These are phyloP conservation scores for Udeniomyces megalosporus DNA, from an alignment of 768 basidiomycete genomes.

Conservation along the genomic window DNA sequence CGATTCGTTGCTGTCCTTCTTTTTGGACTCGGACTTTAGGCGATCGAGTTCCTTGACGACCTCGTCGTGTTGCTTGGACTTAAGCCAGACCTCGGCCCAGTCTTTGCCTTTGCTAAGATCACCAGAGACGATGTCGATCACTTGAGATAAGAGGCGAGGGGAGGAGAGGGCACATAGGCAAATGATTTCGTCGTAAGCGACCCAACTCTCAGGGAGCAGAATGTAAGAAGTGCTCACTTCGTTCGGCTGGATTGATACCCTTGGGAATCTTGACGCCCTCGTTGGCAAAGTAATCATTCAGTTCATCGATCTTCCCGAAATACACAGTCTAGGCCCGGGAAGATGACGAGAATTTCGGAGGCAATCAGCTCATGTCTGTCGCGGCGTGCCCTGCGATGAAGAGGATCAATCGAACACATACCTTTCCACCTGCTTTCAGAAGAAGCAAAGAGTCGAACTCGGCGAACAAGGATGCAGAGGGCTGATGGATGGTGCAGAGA, in stretches of 20 bases:
- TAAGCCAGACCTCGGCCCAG: constrained; percentile 47
- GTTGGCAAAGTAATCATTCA: constrained; percentile 59
- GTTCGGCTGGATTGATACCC: constrained; percentile 49
- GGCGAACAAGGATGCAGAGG: constrained; percentile 66
- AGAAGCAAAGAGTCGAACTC: constrained; percentile 48
- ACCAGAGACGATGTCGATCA: constrained; percentile 63
- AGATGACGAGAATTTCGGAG: neutral
- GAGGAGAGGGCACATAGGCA: constrained; percentile 1
- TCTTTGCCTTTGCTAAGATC: constrained; percentile 37
- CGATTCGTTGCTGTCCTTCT: neutral
- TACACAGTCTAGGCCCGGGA: constrained; percentile 42
- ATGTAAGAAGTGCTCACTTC: constrained; percentile 34
- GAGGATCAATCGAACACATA: no score
- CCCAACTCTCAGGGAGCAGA: no score
- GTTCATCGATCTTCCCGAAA: constrained; percentile 68
- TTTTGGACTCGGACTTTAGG: constrained; percentile 36
- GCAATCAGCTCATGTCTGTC: no score
- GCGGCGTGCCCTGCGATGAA: no score
- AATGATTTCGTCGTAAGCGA: no score
- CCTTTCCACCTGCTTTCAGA: constrained; percentile 48
- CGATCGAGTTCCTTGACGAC: constrained; percentile 40
- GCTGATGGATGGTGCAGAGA: constrained; percentile 35
- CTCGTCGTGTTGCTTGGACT: constrained; percentile 38
- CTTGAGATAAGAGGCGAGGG: neutral
- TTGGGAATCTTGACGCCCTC: constrained; percentile 58